A percentile compares a stretch with the other conserved stretches of the same genome.
Conservation (phyloP, 441 rosid genomes). For the Isatis lusitanica region DNA sequence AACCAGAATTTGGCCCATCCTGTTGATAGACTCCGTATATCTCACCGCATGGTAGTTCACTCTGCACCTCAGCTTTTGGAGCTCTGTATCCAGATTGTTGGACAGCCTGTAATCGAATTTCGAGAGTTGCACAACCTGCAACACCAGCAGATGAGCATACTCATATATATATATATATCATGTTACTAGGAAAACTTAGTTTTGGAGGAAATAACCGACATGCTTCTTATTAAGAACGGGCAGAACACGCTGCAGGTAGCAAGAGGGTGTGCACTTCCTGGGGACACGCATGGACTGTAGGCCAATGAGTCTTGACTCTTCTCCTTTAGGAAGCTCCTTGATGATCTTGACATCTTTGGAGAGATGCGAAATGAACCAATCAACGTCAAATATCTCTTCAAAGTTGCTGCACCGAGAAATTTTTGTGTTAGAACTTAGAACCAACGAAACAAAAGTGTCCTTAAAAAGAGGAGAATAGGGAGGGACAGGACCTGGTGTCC, state of each 20-base stretch:
- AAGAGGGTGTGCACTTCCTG: conserved; percentile 63
- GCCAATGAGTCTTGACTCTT: conserved; percentile 39
- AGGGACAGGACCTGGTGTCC: conserved; percentile 49
- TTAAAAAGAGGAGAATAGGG: neutral
- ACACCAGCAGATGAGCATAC: conserved; percentile 14
- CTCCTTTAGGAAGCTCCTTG: conserved; percentile 52
- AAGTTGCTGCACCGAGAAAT: conserved; percentile 55
- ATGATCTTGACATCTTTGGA: conserved; percentile 55
- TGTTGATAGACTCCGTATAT: conserved; percentile 52
- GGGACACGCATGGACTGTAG: conserved; percentile 61
- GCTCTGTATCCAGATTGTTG: conserved; percentile 51
- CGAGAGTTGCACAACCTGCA: conserved; percentile 67
- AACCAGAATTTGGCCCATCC: conserved; percentile 53
- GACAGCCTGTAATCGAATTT: conserved; percentile 77
- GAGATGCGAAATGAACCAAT: conserved; percentile 61
- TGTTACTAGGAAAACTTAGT: neutral
- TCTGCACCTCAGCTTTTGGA: conserved; percentile 75
- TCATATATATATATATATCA: neutral
- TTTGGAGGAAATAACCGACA: conserved; percentile 41
- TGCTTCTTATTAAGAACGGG: conserved; percentile 60
- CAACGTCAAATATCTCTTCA: conserved; percentile 60
- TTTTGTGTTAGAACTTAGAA: conserved; percentile 1
- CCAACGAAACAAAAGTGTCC: neutral
- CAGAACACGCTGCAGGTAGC: conserved; percentile 59
- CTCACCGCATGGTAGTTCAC: conserved; percentile 68